A percentile compares a stretch with the other conserved stretches of the same genome.
These are phyloP conservation scores for Dothistroma pini DNA, from an alignment of 2,329 filamentous ascomycete species.

Conservation along the genomic window DNA sequence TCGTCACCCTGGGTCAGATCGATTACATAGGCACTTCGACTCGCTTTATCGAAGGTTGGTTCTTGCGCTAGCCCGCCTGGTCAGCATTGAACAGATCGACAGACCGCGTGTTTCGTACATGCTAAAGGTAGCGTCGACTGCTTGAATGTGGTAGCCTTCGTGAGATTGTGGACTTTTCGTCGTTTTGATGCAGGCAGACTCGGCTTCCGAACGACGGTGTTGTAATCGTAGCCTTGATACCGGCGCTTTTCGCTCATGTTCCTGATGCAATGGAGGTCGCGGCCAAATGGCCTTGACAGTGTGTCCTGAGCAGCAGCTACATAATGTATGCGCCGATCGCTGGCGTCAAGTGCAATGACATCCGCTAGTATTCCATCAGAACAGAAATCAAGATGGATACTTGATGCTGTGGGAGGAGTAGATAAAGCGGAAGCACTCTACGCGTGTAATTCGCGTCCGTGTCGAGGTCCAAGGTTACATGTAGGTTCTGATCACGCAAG, in stretches of 20 bases:
- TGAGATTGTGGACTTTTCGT: not conserved
- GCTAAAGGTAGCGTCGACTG: not conserved
- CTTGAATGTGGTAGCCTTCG: not conserved
- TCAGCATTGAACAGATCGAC: not conserved
- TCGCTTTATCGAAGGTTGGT: not conserved
- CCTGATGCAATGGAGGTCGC: not conserved
- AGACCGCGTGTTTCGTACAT: not conserved
- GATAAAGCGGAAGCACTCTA: not conserved
- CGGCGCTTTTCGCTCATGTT: conserved; percentile 1
- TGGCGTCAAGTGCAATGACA: too few relatives aligned
- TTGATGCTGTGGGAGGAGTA: not conserved
- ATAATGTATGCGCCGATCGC: too few relatives aligned
- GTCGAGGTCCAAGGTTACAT: not conserved
- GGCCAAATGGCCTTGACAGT: not conserved
- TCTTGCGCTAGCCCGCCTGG: not conserved
- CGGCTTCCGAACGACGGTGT: not conserved
- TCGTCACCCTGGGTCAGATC: not conserved
- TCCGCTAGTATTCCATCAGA: not conserved
- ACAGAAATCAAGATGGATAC: not conserved
- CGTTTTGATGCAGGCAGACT: not conserved
- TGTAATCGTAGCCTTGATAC: not conserved
- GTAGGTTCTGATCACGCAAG: not conserved
- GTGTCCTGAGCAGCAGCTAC: too few relatives aligned
- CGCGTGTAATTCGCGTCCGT: not conserved
- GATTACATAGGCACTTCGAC: not conserved